phyloP scores from a whole-genome alignment of 2,329 filamentous ascomycete species.

The Aspergillus sp. region DNA sequence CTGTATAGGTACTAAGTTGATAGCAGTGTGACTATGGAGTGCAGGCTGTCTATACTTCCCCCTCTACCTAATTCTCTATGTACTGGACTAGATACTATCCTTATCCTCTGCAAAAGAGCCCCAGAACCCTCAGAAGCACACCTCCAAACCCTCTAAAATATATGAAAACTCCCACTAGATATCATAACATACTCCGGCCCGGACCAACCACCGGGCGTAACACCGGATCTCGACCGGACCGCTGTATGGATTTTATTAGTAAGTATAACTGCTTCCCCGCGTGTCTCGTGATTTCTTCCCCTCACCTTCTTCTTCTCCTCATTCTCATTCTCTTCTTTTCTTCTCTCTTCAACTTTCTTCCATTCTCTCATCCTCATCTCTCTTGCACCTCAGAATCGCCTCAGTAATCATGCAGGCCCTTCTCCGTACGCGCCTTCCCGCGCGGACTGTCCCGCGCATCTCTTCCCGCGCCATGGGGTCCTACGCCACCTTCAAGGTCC shows the following conservation, averaged over 20 bases:
- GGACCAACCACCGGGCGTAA: not conserved
- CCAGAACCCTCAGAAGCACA: too few relatives aligned
- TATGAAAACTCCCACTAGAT: too few relatives aligned
- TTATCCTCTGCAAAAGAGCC: too few relatives aligned
- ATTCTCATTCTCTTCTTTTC: conserved; percentile 3
- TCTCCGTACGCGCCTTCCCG: conserved; percentile 24
- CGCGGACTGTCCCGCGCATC: conserved; percentile 19
- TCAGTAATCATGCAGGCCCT: conserved; percentile 26
- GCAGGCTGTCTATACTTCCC: too few relatives aligned
- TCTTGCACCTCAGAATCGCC: too few relatives aligned
- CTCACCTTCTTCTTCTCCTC: conserved; percentile 6
- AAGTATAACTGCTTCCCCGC: conserved; percentile 26
- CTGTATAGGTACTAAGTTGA: too few relatives aligned
- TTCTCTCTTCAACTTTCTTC: not conserved
- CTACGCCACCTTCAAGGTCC: conserved; percentile 82
- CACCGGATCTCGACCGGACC: not conserved
- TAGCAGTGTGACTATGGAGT: too few relatives aligned
- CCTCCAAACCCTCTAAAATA: too few relatives aligned
- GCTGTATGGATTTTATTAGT: conserved; percentile 7
- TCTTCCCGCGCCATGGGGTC: conserved; percentile 46
- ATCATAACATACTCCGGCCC: too few relatives aligned
- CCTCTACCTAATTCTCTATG: too few relatives aligned
- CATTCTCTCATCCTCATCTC: not conserved
- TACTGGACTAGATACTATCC: too few relatives aligned
- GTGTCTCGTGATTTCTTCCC: not conserved